Conservation (phyloP, 441 rosid species). For the Aquilaria agallochum region DNA sequence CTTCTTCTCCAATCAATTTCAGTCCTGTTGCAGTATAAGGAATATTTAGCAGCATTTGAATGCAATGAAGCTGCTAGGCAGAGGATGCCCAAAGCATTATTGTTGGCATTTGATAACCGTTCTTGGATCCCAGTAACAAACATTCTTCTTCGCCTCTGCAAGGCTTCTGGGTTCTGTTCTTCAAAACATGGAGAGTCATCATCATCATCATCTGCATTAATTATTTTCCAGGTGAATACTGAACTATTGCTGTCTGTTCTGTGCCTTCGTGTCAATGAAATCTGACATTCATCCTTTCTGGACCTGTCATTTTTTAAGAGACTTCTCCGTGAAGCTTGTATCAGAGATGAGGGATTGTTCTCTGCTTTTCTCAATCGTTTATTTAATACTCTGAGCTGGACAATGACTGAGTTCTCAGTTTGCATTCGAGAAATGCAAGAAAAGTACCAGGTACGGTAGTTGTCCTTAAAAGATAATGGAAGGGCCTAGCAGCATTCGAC, state of each 20-base stretch:
- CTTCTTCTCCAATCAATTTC: constrained; percentile 97
- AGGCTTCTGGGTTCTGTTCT: constrained; percentile 80
- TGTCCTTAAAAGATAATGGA: too few species aligned
- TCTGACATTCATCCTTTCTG: constrained; percentile 10
- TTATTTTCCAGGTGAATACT: constrained; percentile 73
- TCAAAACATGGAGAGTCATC: constrained; percentile 92
- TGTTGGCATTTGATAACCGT: constrained; percentile 94
- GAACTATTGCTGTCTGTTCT: constrained; percentile 5
- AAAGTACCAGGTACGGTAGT: constrained; percentile 62
- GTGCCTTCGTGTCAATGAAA: constrained; percentile 1
- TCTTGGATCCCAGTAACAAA: constrained; percentile 96
- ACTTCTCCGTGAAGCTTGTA: constrained; percentile 80
- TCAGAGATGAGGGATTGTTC: constrained; percentile 62
- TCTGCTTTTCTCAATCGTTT: constrained; percentile 90
- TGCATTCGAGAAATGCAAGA: constrained; percentile 97
- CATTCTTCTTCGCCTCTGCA: constrained; percentile 85
- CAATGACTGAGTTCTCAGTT: constrained; percentile 96
- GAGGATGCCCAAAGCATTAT: constrained; percentile 72
- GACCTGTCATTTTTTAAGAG: constrained; percentile 34
- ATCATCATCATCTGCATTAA: constrained; percentile 72
- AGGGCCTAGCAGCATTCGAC: too few species aligned
- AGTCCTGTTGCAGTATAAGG: constrained; percentile 88
- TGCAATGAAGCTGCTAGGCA: constrained; percentile 79
- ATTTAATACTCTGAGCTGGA: constrained; percentile 98
- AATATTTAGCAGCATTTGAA: constrained; percentile 84